Base-by-base conservation (phyloP, 768 basidiomycete genomes). In the Phanerochaete carnosa region DNA sequence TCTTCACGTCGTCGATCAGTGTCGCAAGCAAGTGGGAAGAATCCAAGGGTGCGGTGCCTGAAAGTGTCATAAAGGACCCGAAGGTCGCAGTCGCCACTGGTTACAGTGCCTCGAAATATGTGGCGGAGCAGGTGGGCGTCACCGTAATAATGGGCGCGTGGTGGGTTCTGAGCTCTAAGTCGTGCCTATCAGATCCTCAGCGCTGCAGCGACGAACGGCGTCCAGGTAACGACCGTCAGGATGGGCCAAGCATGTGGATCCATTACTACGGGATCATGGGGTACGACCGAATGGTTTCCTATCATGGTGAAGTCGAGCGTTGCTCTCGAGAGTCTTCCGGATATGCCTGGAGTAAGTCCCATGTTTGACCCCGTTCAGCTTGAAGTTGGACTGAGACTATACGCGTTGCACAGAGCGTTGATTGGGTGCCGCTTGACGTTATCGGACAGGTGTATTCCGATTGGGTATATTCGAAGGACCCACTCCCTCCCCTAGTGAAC, bases 61-160 rank as follows among this genome's bases (percentile, higher is more conserved):
- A 78, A 60, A 45, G 35, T 0, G 55, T 62, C 3, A 32, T 74
- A 26, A n/a, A 65, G 12, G 68, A 71, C 43, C 62, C 75, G 0
- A 52, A 25, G 13, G 58, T 68, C 30, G 72, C 76, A 0, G 56
- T 73, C 25, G 73, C 72, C 2, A 66, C 67, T 16, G 79, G 79
- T 0, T 79, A 79, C 59, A 62, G 70, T 1, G 73, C 77, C 63
- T 75, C 74, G 1, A 80, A 80, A 66, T 78, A 76, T 72, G 76
- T 77, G 0, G 74, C 74, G 0, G 77, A 79, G 54, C 62, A 68
- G 47, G 65, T 79, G 9, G 11, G 22, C 37, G n/a, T n/a, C n/a
- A n/a, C n/a, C n/a, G n/a, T n/a, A n/a, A n/a, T n/a, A n/a, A n/a
- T n/a, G n/a, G n/a, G n/a, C n/a, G n/a, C n/a, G n/a, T n/a, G n/a